Evolutionary conservation across 805 yeast species (phyloP).

Genomic region (Monosporozyma servazzii): DNA sequence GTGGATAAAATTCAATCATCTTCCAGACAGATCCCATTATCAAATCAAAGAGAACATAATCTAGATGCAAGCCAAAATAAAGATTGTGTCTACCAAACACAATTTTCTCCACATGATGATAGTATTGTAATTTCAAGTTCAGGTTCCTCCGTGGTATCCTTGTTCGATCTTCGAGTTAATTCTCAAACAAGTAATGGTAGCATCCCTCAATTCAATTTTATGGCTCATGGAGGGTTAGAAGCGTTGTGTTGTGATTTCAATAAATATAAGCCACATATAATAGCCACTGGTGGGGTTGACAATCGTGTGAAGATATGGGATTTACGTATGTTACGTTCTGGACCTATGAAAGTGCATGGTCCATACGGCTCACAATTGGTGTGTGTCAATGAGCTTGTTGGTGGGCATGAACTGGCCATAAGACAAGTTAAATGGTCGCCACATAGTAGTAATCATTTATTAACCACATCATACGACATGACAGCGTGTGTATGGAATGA

Average conservation of each 20-base stretch:
- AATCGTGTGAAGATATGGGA: conserved; percentile 83
- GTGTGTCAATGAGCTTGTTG: conserved; percentile 68
- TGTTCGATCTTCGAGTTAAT: conserved; percentile 68
- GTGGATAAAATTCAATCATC: neutral
- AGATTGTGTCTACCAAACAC: conserved; percentile 70
- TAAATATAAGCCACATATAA: conserved; percentile 67
- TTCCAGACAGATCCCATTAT: neutral
- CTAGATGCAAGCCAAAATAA: conserved; percentile 29
- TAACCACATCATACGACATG: conserved; percentile 88
- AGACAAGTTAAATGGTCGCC: conserved; percentile 84
- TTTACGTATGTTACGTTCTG: conserved; percentile 43
- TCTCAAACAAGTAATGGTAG: conserved; percentile 23
- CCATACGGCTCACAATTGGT: conserved; percentile 1
- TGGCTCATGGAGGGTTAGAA: conserved; percentile 77
- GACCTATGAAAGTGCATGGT: neutral
- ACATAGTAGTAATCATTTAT: conserved; percentile 58
- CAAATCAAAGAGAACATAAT: neutral
- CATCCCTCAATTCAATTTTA: conserved; percentile 36
- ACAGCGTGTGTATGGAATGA: conserved; percentile 82
- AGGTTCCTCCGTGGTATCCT: conserved; percentile 62
- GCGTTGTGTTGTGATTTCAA: conserved; percentile 80
- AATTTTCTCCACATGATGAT: conserved; percentile 80
- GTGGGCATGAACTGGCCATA: conserved; percentile 79
- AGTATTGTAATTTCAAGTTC: conserved; percentile 55
- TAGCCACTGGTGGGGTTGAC: conserved; percentile 92